Percentiles rank a stretch among this genome's conserved stretches.
These are phyloP conservation scores for Helicocarpus griseus DNA, from an alignment of 2,329 filamentous ascomycete genomes.

Conservation along the genomic window DNA sequence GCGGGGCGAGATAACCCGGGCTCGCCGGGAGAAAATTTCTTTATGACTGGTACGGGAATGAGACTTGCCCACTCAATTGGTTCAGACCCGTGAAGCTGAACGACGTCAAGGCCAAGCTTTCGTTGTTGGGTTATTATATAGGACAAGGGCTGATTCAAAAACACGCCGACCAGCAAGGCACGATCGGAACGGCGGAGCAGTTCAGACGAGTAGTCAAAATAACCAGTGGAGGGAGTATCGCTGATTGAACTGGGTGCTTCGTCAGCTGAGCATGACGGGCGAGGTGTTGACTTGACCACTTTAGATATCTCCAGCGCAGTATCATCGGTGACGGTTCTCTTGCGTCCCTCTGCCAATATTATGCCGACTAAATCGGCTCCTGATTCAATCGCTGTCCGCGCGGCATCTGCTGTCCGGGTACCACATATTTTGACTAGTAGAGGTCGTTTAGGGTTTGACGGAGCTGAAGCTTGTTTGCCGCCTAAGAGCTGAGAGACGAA, in stretches of 20 bases:
- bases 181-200: conserved; percentile 45
- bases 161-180: conserved; percentile 82
- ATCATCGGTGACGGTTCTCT: conserved; percentile 69
- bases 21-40: conserved; percentile 69
- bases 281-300: conserved; percentile 51
- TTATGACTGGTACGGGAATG: conserved; percentile 89
- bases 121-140: conserved; percentile 73
- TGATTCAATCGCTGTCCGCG: conserved; percentile 67
- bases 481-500: conserved; percentile 83
- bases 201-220: conserved; percentile 53
- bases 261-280: conserved; percentile 15
- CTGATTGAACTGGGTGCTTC: conserved; percentile 12
- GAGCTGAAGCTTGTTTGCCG: conserved; percentile 25
- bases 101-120: conserved; percentile 68
- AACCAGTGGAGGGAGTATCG: conserved; percentile 44
- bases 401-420: conserved; percentile 72
- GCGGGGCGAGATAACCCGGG: conserved; percentile 63
- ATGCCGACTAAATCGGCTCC: conserved; percentile 91
- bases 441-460: conserved; percentile 19
- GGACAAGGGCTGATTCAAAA: conserved; percentile 77
- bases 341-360: conserved; percentile 73
- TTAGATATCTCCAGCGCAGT: conserved; percentile 72
- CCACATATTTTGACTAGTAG: conserved; percentile 92
- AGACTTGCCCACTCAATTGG: conserved; percentile 80
- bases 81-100: conserved; percentile 88